Evolutionary conservation across 345 rosid species (phyloP), one percentile per base, ranked within the genome.

Genomic region (Lumnitzera racemosa): DNA sequence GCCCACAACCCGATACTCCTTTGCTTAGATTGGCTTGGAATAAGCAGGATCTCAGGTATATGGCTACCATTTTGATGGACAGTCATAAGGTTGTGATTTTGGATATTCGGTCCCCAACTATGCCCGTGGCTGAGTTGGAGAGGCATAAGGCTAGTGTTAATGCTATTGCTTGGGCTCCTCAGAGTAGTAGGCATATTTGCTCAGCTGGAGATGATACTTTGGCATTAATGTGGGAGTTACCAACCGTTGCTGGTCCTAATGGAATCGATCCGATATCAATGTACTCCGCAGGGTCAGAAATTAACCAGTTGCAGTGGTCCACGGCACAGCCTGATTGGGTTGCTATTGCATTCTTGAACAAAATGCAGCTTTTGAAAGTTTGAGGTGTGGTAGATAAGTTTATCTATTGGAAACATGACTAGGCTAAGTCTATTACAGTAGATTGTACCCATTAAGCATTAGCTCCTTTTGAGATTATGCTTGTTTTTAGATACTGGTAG

Each of bases 161-260:
- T 60, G 97, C 98, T 5, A 84, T 89, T 11, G 96, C 97, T 4
- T 92, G 98, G 98, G 96, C 97, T 43, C 98, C 98, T 6, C 95
- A 88, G 73, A 90, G 96, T 64, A 31, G 60, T 27, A 76, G 84
- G 57, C 99, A 94, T 47, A 80, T 94, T 15, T 90, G 97, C 47
- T 90, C 99, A 0, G 96, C 74, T 24, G 96, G 96, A 54, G 96
- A 94, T 79, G 99, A 94, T 56, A 60, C 81, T 2, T 86, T 80
- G 70, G 95, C 97, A 2, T 76, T 94, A 14, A 84, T 92, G 51
- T 89, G 98, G 98, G 98, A 92, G 73, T 64, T 89, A 59, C 96
- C 98, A 1, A 83, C 96, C 0, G 84, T 89, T n/a, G 90, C 96
- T 27, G 96, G 99, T 23, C 96, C 96, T 1, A 88, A 81, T 65